These are phyloP conservation scores for Ceratocystis albifundus DNA, from an alignment of 2,329 filamentous ascomycete species.

Conservation along the genomic window DNA sequence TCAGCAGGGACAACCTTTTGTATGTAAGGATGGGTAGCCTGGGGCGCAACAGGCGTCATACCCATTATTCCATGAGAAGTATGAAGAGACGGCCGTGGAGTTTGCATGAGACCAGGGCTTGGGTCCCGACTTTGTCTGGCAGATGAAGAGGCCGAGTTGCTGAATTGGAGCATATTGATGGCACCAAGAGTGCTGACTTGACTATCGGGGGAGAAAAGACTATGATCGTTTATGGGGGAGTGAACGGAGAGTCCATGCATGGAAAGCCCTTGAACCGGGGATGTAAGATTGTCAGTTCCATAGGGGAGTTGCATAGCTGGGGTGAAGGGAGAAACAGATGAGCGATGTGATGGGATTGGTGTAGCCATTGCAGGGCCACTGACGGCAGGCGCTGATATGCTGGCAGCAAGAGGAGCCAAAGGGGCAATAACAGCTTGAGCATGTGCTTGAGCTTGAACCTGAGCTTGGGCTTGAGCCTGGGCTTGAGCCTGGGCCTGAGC, in stretches of 20 bases:
- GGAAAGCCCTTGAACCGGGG: slow-evolving; percentile 21
- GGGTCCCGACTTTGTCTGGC: slow-evolving; percentile 65
- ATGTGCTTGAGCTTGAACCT: neutral
- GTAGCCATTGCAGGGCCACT: slow-evolving; percentile 30
- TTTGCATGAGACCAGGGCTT: slow-evolving; percentile 43
- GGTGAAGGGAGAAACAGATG: slow-evolving; percentile 44
- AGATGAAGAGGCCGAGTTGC: slow-evolving; percentile 61
- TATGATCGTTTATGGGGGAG: slow-evolving; percentile 34
- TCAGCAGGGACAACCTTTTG: slow-evolving; percentile 75
- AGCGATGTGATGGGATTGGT: slow-evolving; percentile 28
- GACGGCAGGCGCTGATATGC: slow-evolving; percentile 1
- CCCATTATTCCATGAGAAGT: slow-evolving; percentile 35
- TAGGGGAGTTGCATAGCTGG: slow-evolving; percentile 37
- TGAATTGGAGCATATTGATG: slow-evolving; percentile 51
- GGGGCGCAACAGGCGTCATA: slow-evolving; percentile 15
- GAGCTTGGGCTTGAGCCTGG: neutral
- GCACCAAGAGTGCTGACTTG: slow-evolving; percentile 41
- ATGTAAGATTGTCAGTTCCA: slow-evolving; percentile 36
- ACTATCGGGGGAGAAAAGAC: slow-evolving; percentile 29
- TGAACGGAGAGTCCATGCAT: slow-evolving; percentile 23
- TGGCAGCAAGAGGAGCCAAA: slow-evolving; percentile 24
- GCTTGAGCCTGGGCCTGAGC: neutral
- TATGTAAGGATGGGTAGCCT: slow-evolving; percentile 43
- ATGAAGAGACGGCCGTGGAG: slow-evolving; percentile 35
- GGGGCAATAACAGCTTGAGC: slow-evolving; percentile 31